Evolutionary conservation across 768 basidiomycete species (phyloP).

Genomic region (Psilocybe subaeruginosa): DNA sequence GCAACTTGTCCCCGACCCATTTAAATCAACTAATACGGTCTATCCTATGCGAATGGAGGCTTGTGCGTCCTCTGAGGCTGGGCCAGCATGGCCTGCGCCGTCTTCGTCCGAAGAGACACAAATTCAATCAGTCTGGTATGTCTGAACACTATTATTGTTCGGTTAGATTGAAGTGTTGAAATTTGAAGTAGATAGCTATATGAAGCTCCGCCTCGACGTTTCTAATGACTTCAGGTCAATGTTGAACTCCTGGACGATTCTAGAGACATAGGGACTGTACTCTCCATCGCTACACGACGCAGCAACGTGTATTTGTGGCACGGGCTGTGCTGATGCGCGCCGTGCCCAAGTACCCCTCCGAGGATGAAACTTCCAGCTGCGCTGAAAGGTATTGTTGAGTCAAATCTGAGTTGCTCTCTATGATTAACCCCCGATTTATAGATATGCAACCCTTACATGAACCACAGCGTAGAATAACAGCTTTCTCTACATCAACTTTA

Average conservation of each 20-base stretch:
- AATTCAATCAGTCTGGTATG: background rate
- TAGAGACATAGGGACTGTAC: background rate
- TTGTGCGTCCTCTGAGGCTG: background rate
- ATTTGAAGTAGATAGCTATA: background rate
- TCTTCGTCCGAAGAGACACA: too few relatives aligned
- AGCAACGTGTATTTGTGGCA: background rate
- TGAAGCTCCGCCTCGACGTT: too few relatives aligned
- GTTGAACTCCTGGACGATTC: background rate
- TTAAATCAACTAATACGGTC: background rate
- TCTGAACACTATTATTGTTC: background rate
- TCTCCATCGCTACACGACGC: background rate
- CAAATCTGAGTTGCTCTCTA: too few relatives aligned
- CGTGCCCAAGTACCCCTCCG: background rate
- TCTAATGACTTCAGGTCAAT: too few relatives aligned
- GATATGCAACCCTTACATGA: too few relatives aligned
- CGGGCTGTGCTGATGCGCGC: background rate
- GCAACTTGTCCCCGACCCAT: background rate
- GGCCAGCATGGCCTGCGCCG: background rate
- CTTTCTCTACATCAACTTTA: too few relatives aligned
- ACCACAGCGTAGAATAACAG: too few relatives aligned
- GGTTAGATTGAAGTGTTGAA: background rate
- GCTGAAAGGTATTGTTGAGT: too few relatives aligned
- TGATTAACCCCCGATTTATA: too few relatives aligned
- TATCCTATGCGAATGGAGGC: background rate
- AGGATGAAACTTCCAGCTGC: too few relatives aligned